Percentiles rank a stretch among this genome's conserved stretches.
Evolutionary conservation across 768 basidiomycete species (phyloP).

Genomic region (Panaeolus papilionaceus): DNA sequence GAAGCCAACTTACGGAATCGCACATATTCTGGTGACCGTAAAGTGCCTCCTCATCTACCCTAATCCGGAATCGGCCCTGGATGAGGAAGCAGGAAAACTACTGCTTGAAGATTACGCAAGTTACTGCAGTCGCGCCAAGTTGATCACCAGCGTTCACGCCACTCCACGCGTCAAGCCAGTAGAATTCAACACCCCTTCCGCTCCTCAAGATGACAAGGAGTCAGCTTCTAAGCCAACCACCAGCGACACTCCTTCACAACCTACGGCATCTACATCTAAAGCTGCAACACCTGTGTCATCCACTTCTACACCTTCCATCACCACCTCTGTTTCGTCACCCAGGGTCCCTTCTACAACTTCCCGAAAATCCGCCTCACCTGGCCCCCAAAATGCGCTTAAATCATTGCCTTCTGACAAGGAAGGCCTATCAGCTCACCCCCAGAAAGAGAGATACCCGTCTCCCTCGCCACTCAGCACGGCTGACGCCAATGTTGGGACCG

Average conservation of each 20-base stretch:
- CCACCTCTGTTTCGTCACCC: constrained; percentile 22
- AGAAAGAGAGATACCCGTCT: constrained; percentile 68
- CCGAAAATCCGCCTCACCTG: constrained; percentile 51
- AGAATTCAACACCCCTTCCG: constrained; percentile 66
- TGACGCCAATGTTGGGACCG: constrained; percentile 65
- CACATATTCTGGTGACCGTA: constrained; percentile 89
- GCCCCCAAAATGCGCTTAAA: constrained; percentile 49
- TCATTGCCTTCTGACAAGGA: constrained; percentile 49
- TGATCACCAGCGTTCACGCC: constrained; percentile 93
- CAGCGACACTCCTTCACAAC: constrained; percentile 29
- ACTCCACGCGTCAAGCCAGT: constrained; percentile 76
- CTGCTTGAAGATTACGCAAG: constrained; percentile 88
- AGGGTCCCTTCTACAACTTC: constrained; percentile 38
- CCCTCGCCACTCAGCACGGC: constrained; percentile 76
- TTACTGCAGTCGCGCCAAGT: constrained; percentile 84
- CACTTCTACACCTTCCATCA: constrained; percentile 26
- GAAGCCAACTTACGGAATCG: constrained; percentile 91
- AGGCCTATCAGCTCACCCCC: constrained; percentile 31
- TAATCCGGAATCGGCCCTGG: constrained; percentile 94
- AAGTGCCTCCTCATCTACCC: constrained; percentile 97
- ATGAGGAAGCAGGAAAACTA: constrained; percentile 95
- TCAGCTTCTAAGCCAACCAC: constrained; percentile 21
- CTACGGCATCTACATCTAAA: constrained; percentile 38
- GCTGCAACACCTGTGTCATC: constrained; percentile 29
- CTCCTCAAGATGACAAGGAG: constrained; percentile 26